Evolutionary conservation across 2,329 filamentous ascomycete genomes (phyloP).

Genomic region (Hypoxylon sp.): DNA sequence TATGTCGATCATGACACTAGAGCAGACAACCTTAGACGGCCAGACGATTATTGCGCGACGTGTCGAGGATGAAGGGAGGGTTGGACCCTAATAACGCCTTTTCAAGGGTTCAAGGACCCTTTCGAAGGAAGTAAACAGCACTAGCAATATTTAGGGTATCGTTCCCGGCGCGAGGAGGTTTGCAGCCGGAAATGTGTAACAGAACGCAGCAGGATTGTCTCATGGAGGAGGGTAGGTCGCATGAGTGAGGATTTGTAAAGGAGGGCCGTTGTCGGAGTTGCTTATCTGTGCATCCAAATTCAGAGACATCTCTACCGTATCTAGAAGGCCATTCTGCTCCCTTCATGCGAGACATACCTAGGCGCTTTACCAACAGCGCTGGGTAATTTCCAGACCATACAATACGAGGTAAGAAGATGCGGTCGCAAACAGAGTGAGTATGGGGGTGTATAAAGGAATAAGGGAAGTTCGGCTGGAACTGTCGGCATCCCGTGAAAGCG

Average conservation of each 20-base stretch:
- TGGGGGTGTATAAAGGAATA: conserved; percentile 9
- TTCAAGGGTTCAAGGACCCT: background rate
- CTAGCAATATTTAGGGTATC: conserved; percentile 14
- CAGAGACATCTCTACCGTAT: conserved; percentile 31
- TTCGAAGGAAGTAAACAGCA: conserved; percentile 10
- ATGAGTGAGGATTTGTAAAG: conserved; percentile 31
- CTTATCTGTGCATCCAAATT: conserved; percentile 31
- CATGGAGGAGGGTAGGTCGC: conserved; percentile 25
- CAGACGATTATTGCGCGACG: conserved; percentile 18
- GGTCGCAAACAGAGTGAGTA: conserved; percentile 14
- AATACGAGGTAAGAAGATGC: conserved; percentile 16
- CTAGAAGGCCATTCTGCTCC: conserved; percentile 19
- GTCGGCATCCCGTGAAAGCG: conserved; percentile 18
- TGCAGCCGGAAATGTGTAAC: conserved; percentile 16
- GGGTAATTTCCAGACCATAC: conserved; percentile 13
- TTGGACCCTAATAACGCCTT: conserved; percentile 14
- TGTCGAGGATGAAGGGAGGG: conserved; percentile 2
- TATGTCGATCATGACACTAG: conserved; percentile 32
- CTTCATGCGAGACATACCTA: conserved; percentile 13
- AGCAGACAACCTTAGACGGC: conserved; percentile 16
- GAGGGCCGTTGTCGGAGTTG: conserved; percentile 40
- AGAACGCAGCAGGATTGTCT: conserved; percentile 29
- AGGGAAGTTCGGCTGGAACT: conserved; percentile 26
- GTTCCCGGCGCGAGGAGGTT: conserved; percentile 13
- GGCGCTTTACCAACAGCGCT: conserved; percentile 17